These are phyloP conservation scores for Leccinum arenicola DNA, from an alignment of 768 basidiomycete genomes.

Conservation along the genomic window DNA sequence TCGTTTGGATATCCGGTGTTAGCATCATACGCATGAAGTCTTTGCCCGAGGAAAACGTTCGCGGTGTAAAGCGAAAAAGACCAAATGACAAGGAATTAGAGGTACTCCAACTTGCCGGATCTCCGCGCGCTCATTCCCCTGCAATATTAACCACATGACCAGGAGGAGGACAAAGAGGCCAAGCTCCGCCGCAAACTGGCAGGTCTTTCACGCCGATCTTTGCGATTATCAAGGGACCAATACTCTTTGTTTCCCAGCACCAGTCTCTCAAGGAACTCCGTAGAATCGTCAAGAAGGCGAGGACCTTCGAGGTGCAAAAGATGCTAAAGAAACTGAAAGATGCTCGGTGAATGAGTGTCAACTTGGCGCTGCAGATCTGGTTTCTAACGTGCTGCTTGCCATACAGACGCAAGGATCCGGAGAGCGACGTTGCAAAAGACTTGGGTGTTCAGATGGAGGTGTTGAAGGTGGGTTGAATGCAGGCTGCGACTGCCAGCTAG, in stretches of 20 bases:
- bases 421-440: constrained; percentile 40
- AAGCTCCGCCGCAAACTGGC: constrained; percentile 57
- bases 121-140: background rate
- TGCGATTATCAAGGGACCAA: constrained; percentile 11
- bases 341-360: constrained; percentile 46
- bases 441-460: constrained; percentile 58
- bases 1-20: too few species aligned
- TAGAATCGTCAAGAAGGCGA: constrained; percentile 79
- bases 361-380: background rate
- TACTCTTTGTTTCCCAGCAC: constrained; percentile 46
- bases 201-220: constrained; percentile 28
- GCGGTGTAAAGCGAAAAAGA: constrained; percentile 45
- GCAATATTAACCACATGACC: constrained; percentile 5
- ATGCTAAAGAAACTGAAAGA: constrained; percentile 79
- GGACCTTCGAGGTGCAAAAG: constrained; percentile 76
- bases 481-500: background rate
- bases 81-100: constrained; percentile 35
- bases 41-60: constrained; percentile 3
- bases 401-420: constrained; percentile 36
- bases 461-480: constrained; percentile 56
- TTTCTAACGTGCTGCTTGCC: constrained; percentile 1
- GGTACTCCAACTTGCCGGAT: constrained; percentile 5
- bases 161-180: constrained; percentile 43
- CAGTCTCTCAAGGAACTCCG: constrained; percentile 70
- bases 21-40: background rate